A percentile compares a stretch with the other conserved stretches of the same genome.
These are phyloP conservation scores for Fusarium sp. DNA, from an alignment of 2,329 filamentous ascomycete species.

Conservation along the genomic window DNA sequence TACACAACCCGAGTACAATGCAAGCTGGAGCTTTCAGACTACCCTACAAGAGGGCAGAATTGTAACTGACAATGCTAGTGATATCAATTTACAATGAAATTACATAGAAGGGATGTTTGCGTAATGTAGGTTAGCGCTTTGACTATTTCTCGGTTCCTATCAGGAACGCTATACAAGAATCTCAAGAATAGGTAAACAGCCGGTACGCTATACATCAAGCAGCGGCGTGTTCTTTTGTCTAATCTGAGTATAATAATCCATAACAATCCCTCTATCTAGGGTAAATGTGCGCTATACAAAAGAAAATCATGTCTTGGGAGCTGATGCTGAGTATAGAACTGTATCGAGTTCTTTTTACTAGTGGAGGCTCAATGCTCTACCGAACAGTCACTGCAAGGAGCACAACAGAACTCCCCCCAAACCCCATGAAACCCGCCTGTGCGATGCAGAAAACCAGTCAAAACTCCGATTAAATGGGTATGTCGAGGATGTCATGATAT, in stretches of 20 bases:
- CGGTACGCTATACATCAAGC: constrained; percentile 13
- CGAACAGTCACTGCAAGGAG: constrained; percentile 28
- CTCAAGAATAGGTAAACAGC: constrained; percentile 28
- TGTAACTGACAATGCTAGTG: constrained; percentile 16
- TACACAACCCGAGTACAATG: constrained; percentile 38
- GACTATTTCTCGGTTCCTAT: constrained; percentile 11
- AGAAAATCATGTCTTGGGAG: constrained; percentile 34
- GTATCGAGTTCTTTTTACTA: constrained; percentile 16
- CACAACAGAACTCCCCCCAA: constrained; percentile 36
- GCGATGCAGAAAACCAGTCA: constrained; percentile 46
- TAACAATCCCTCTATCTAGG: constrained; percentile 7
- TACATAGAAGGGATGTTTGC: not conserved
- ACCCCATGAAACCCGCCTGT: constrained; percentile 31
- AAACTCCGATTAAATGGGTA: constrained; percentile 54
- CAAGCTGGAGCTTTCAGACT: constrained; percentile 34
- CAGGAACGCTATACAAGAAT: constrained; percentile 32
- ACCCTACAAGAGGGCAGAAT: constrained; percentile 13
- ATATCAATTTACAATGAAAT: constrained; percentile 26
- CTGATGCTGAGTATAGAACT: constrained; percentile 21
- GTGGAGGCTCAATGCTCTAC: constrained; percentile 4
- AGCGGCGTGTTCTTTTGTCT: constrained; percentile 19
- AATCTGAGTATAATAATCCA: constrained; percentile 18
- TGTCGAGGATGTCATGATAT: constrained; percentile 51
- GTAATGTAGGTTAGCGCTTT: not conserved
- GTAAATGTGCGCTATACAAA: constrained; percentile 39